Percentiles rank a stretch among this genome's conserved stretches.
Conservation (phyloP, 495 filamentous ascomycete genomes). For the Neurospora africana region DNA sequence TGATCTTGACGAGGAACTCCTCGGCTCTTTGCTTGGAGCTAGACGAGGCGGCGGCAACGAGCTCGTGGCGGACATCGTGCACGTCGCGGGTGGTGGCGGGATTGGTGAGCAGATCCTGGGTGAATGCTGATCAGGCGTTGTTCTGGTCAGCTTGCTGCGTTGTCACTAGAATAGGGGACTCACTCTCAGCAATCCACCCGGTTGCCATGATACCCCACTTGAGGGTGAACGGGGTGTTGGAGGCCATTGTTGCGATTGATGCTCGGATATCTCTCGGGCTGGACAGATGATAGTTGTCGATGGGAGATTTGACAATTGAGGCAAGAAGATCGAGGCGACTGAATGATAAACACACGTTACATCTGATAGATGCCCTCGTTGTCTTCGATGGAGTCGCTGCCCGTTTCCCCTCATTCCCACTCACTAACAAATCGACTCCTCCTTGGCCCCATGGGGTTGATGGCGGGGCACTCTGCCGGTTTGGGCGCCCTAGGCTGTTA, state of each 20-base stretch:
- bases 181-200: constrained; percentile 67
- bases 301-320: not conserved
- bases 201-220: constrained; percentile 81
- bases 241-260: constrained; percentile 24
- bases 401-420: not conserved
- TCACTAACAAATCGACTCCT: not conserved
- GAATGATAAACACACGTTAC: not conserved
- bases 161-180: constrained; percentile 21
- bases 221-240: constrained; percentile 44
- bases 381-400: not conserved
- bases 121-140: constrained; percentile 47
- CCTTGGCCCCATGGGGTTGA: not conserved
- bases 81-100: constrained; percentile 56
- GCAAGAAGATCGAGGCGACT: not conserved
- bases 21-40: constrained; percentile 56
- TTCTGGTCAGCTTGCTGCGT: not conserved
- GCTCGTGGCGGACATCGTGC: constrained; percentile 63
- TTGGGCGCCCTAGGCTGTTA: not conserved
- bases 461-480: not conserved
- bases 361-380: not conserved
- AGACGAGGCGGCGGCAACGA: constrained; percentile 76
- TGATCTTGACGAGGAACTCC: constrained; percentile 58
- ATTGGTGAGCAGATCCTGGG: constrained; percentile 71
- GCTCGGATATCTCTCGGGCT: not conserved
- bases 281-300: not conserved